Conservation (phyloP, 176 grass and related monocot species). For the Miscanthus lutarioriparius region DNA sequence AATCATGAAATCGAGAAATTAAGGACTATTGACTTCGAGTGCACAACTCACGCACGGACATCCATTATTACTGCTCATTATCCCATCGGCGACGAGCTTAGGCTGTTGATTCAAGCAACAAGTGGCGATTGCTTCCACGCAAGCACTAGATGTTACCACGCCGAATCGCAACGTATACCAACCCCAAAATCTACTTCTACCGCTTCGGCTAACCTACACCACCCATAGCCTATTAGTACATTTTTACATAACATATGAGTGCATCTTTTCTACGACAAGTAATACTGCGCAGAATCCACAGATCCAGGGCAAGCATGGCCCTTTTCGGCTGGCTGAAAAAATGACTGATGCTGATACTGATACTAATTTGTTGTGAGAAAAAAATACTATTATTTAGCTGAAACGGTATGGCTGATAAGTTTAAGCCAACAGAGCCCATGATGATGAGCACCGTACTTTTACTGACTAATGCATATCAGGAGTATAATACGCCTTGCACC, state of each 20-base stretch:
- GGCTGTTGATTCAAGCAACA: slow-evolving; percentile 50
- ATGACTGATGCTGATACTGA: no score
- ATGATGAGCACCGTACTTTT: neutral
- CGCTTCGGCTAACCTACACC: neutral
- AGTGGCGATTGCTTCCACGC: slow-evolving; percentile 42
- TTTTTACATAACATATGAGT: neutral
- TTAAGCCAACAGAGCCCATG: no score
- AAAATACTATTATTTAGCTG: no score
- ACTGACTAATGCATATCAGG: neutral
- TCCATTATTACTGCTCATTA: neutral
- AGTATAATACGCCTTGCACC: neutral
- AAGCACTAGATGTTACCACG: slow-evolving; percentile 10
- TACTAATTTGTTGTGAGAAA: no score
- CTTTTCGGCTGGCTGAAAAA: no score
- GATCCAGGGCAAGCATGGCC: neutral
- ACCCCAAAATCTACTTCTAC: slow-evolving; percentile 20
- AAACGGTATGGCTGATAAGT: no score
- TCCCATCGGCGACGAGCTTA: slow-evolving; percentile 14
- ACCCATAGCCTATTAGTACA: neutral
- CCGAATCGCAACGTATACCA: slow-evolving; percentile 8
- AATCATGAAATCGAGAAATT: slow-evolving; percentile 13
- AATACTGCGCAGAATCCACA: neutral
- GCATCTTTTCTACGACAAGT: slow-evolving; percentile 41
- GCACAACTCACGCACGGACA: slow-evolving; percentile 22
- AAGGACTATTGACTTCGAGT: slow-evolving; percentile 18